A percentile compares a stretch with the other conserved stretches of the same genome.
Conservation (phyloP, 176 grass and related monocot species). For the Bonia amplexicaulis region DNA sequence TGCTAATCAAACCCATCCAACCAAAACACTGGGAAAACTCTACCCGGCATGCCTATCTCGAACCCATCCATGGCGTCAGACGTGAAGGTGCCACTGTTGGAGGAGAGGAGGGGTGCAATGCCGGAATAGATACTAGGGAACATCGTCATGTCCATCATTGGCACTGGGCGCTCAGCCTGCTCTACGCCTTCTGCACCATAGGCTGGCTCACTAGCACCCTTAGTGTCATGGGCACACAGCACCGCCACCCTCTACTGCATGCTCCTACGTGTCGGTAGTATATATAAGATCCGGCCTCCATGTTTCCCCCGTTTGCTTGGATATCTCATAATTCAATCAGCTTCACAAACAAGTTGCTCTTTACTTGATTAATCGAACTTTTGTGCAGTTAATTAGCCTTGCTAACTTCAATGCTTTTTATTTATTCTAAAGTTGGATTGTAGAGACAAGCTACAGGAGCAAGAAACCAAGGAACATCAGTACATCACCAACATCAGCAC, state of each 20-base stretch:
- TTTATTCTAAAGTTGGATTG: conserved; percentile 54
- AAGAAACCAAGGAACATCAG: conserved; percentile 36
- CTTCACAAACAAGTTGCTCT: neutral
- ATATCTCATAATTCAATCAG: neutral
- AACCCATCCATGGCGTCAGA: neutral
- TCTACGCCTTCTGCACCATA: conserved; percentile 68
- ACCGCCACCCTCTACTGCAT: conserved; percentile 79
- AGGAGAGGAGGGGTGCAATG: conserved; percentile 39
- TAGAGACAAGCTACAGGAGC: conserved; percentile 55
- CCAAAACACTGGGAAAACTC: too few relatives aligned
- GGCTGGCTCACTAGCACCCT: conserved; percentile 64
- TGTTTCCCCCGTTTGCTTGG: neutral
- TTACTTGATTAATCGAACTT: neutral
- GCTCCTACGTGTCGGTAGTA: conserved; percentile 68
- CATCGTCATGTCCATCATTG: conserved; percentile 87
- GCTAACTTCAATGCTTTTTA: neutral
- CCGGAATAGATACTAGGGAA: conserved; percentile 70
- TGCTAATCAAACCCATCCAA: too few relatives aligned
- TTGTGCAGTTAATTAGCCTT: neutral
- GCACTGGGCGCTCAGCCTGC: conserved; percentile 77
- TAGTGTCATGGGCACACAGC: conserved; percentile 45
- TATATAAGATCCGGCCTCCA: neutral
- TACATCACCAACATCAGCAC: neutral
- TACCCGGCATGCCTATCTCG: too few relatives aligned
- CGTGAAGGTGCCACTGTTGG: conserved; percentile 36